Conservation (phyloP, 1,139 yeast species). For the Magnusiomyces suaveolens region DNA sequence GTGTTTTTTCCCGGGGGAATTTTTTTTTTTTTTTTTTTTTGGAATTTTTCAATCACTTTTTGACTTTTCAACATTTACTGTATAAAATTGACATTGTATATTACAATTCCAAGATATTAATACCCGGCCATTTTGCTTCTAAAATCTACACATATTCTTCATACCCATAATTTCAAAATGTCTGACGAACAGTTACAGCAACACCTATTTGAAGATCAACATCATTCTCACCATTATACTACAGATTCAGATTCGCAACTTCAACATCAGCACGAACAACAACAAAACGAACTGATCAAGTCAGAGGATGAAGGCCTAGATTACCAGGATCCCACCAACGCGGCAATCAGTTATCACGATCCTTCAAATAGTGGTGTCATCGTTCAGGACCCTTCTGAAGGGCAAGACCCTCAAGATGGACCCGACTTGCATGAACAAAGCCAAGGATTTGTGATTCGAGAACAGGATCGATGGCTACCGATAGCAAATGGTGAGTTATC, state of each 20-base stretch:
- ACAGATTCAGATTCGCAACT: background rate
- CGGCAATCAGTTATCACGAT: background rate
- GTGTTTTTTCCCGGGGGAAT: too few relatives aligned
- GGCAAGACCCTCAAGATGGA: background rate
- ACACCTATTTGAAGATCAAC: background rate
- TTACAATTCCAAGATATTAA: background rate
- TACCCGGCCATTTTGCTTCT: too few relatives aligned
- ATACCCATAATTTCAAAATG: background rate
- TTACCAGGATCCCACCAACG: background rate
- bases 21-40: too few relatives aligned
- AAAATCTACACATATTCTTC: background rate
- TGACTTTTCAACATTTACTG: too few relatives aligned
- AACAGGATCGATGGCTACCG: slow-evolving; percentile 71
- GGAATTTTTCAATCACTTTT: too few relatives aligned
- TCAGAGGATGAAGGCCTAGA: background rate
- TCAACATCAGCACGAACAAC: background rate
- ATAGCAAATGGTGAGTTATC: slow-evolving; percentile 44
- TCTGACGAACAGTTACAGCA: background rate
- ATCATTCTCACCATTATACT: background rate
- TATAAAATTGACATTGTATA: background rate
- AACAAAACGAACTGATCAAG: background rate
- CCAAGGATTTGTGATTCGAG: slow-evolving; percentile 34
- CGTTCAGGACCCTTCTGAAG: background rate
- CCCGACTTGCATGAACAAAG: background rate
- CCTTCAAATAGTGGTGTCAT: background rate